phyloP scores from a whole-genome alignment of 1,284 basidiomycete species.

The Fomitopsis betulina region DNA sequence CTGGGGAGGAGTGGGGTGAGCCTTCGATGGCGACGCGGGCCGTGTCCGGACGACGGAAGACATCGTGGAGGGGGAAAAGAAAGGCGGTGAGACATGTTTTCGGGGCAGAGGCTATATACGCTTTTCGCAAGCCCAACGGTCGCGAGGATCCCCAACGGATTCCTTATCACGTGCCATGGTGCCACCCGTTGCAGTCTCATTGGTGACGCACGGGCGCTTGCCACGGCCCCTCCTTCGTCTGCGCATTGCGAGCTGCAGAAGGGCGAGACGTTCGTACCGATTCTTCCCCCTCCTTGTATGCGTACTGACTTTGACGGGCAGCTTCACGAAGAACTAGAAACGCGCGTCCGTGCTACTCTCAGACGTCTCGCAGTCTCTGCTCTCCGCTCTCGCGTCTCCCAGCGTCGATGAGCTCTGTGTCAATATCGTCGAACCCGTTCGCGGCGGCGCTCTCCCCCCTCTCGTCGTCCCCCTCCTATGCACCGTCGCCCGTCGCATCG shows the following conservation, averaged over 20 bases:
- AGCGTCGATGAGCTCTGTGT: slow-evolving; percentile 15
- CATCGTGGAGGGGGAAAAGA: slow-evolving; percentile 3
- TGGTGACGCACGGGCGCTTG: background rate
- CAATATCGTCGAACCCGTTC: slow-evolving; percentile 19
- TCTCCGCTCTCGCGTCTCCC: slow-evolving; percentile 41
- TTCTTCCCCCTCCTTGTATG: background rate
- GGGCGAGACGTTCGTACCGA: slow-evolving; percentile 43
- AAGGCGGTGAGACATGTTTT: background rate
- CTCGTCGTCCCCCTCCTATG: slow-evolving; percentile 14
- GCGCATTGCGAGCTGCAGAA: slow-evolving; percentile 39
- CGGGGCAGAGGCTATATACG: background rate
- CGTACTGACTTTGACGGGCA: slow-evolving; percentile 19
- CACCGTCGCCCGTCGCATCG: slow-evolving; percentile 5
- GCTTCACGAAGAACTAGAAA: slow-evolving; percentile 59
- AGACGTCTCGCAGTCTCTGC: slow-evolving; percentile 57
- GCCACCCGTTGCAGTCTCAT: too few relatives aligned
- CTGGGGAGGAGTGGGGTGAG: slow-evolving; percentile 1
- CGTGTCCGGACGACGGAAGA: slow-evolving; percentile 5
- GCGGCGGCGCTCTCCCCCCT: slow-evolving; percentile 17
- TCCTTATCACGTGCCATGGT: background rate
- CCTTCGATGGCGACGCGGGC: slow-evolving; percentile 3
- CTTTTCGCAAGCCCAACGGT: background rate
- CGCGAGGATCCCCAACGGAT: background rate
- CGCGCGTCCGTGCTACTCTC: slow-evolving; percentile 62
- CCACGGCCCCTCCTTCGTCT: too few relatives aligned